phyloP scores from a whole-genome alignment of 257 asterid genomes.

The Buddleja alternifolia region DNA sequence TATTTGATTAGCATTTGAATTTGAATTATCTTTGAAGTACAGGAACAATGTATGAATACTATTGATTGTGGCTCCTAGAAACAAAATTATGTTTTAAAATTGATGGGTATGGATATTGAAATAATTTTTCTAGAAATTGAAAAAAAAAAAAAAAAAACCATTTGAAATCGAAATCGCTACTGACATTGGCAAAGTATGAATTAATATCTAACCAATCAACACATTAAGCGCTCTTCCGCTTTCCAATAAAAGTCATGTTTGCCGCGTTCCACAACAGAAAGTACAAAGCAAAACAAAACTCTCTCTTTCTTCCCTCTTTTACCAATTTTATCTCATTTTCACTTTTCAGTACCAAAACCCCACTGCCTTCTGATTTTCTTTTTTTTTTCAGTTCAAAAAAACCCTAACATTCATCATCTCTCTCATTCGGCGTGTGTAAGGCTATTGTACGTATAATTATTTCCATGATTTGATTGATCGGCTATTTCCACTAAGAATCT shows the following conservation, averaged over 20 bases:
- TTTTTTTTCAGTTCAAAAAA: neutral
- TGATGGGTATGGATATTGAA: no score
- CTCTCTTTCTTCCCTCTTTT: neutral
- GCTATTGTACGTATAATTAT: neutral
- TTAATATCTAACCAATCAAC: no score
- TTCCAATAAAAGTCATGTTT: neutral
- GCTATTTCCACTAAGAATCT: neutral
- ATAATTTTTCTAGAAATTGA: no score
- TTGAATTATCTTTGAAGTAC: no score
- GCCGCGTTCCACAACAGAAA: neutral
- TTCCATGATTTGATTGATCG: neutral
- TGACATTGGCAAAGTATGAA: no score
- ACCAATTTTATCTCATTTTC: neutral
- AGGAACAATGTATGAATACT: no score
- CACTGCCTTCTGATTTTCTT: neutral
- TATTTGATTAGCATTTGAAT: no score
- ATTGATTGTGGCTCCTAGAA: no score
- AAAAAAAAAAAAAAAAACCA: no score
- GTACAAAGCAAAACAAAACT: neutral
- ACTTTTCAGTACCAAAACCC: neutral
- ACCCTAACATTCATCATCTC: neutral
- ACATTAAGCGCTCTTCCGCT: no score
- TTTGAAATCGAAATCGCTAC: no score
- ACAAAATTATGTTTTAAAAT: no score
- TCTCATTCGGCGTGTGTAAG: neutral